Percentiles rank a stretch among this genome's conserved stretches.
phyloP scores from a whole-genome alignment of 2,329 filamentous ascomycete genomes.

The Whalleya microplaca region DNA sequence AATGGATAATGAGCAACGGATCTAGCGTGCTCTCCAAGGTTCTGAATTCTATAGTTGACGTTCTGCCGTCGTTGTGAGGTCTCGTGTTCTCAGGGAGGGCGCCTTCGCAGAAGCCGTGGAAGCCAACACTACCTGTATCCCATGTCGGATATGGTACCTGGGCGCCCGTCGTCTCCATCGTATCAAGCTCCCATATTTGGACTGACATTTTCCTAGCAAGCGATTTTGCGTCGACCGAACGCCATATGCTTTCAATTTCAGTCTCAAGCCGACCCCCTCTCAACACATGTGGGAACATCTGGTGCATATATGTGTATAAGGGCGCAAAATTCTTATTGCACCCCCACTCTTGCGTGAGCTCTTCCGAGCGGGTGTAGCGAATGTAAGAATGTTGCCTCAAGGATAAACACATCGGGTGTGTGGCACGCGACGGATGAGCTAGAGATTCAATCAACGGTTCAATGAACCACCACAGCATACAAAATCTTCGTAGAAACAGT shows the following conservation, averaged over 20 bases:
- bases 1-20: conserved; percentile 8
- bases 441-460: conserved; percentile 5
- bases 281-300: background rate
- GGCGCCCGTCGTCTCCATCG: background rate
- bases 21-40: conserved; percentile 12
- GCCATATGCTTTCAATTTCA: conserved; percentile 14
- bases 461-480: conserved; percentile 20
- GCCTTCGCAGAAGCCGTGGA: conserved; percentile 11
- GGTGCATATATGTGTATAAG: conserved; percentile 5
- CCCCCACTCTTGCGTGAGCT: background rate
- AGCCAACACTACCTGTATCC: conserved; percentile 13
- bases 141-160: background rate
- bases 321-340: background rate
- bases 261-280: background rate
- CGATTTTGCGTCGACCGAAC: background rate
- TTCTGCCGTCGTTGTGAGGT: conserved; percentile 12
- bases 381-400: conserved; percentile 3
- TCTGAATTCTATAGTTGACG: conserved; percentile 17
- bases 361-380: background rate
- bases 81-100: background rate
- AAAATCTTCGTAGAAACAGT: conserved; percentile 5
- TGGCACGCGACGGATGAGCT: conserved; percentile 6
- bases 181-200: background rate
- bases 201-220: conserved; percentile 7
- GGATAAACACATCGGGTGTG: conserved; percentile 1